Evolutionary conservation across 2,329 filamentous ascomycete species (phyloP), one percentile per base, ranked within the genome.

Genomic region (Neonectria punicea): DNA sequence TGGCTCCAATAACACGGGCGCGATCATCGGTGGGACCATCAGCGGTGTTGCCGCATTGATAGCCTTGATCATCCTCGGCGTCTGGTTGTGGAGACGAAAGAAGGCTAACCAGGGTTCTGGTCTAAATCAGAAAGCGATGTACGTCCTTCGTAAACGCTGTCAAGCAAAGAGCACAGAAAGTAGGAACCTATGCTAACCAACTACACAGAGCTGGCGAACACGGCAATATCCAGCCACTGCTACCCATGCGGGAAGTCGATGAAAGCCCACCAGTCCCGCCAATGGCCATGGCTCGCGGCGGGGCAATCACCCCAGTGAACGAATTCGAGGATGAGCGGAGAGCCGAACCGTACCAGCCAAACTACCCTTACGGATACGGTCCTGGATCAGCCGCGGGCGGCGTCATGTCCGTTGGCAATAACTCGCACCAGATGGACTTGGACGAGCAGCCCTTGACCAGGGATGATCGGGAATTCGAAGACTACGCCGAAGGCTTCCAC

Each of bases 21-120:
- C 83, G 43, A 86, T 89, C 36, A 81, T 88, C 3, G 87, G 87
- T 28, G 86, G 85, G 13, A 82, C 81, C 16, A 80, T 89, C 44
- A 82, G 84, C n/a, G 85, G 84, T 16, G 77, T 86, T 0, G 85
- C 83, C 5, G 80, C 80, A 3, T 65, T 87, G 2, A 75, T 81
- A 9, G 78, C 81, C 7, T 66, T 87, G 7, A 65, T 81, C 6
- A 80, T 80, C 0, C 67, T 86, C 0, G 75, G 73, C 20, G 71
- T 85, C 55, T 86, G 81, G 69, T 76, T 84, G 55, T 76, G 82
- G 73, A 81, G 82, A 51, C 82, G 82, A 41, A 81, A 79, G 54
- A 79, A 77, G 56, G 75, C 78, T 57, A 84, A 84, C 25, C 67
- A 77, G 53, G 83, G 83, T 1, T 80, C 84, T 4, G 83, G 82